Evolutionary conservation across 106 monocot genomes (phyloP).

Genomic region (Dendrobium chrysotoxum): DNA sequence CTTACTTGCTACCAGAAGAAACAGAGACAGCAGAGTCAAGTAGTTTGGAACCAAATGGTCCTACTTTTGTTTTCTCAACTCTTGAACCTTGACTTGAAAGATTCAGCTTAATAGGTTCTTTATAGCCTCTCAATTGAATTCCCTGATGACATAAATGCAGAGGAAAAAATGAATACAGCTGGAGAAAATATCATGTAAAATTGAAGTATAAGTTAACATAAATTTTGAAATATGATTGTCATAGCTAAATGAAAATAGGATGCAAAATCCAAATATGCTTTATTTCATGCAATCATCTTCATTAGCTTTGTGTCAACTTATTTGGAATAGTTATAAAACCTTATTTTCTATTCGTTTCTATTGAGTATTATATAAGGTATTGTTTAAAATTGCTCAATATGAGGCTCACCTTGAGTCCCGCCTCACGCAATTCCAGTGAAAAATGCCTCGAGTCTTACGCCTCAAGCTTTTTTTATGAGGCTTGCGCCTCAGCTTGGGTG

Average conservation of each 20-base stretch:
- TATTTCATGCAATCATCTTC: neutral
- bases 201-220: neutral
- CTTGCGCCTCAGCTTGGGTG: too few relatives aligned
- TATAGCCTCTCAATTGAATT: conserved; percentile 64
- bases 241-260: conserved; percentile 1
- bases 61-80: conserved; percentile 83
- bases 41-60: conserved; percentile 81
- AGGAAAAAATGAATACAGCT: conserved; percentile 7
- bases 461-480: too few relatives aligned
- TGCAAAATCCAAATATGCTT: neutral
- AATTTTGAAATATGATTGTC: neutral
- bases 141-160: conserved; percentile 49
- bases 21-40: conserved; percentile 94
- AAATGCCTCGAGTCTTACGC: too few relatives aligned
- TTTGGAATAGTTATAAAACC: too few relatives aligned
- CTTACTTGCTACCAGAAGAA: conserved; percentile 65
- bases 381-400: too few relatives aligned
- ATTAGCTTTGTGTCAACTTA: too few relatives aligned
- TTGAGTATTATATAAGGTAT: too few relatives aligned
- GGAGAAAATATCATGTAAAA: neutral
- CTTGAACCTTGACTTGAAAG: conserved; percentile 42
- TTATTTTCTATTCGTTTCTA: too few relatives aligned
- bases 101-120: conserved; percentile 63
- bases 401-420: too few relatives aligned
- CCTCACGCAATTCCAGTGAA: too few relatives aligned